Conservation (phyloP, 805 yeast species). For the Wickerhamiella sorbophila region DNA sequence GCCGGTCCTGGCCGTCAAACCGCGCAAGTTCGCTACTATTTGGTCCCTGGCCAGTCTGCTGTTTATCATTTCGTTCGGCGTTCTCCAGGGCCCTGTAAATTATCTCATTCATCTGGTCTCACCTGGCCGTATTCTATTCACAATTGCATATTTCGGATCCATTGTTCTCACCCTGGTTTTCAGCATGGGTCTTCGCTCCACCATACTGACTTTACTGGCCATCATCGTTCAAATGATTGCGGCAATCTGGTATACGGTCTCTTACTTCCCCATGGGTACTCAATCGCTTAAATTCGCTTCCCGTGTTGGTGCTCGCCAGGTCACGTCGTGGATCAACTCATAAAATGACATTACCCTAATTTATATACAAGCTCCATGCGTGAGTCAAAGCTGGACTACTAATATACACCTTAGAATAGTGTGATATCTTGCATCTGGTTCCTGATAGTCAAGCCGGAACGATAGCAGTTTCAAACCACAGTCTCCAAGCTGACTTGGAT, state of each 20-base stretch:
- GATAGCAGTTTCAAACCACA: too few relatives aligned
- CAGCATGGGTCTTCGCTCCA: constrained; percentile 54
- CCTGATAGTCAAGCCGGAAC: too few relatives aligned
- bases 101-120: constrained; percentile 64
- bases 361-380: too few relatives aligned
- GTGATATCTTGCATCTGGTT: too few relatives aligned
- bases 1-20: constrained; percentile 80
- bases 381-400: constrained; percentile 65
- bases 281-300: constrained; percentile 49
- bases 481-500: too few relatives aligned
- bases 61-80: constrained; percentile 79
- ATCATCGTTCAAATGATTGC: constrained; percentile 70
- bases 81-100: constrained; percentile 81
- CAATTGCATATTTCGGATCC: constrained; percentile 65
- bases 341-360: constrained; percentile 6
- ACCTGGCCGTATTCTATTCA: constrained; percentile 62
- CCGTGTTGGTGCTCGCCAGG: constrained; percentile 42
- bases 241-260: constrained; percentile 75
- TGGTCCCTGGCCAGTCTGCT: constrained; percentile 89
- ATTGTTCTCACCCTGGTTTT: constrained; percentile 66
- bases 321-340: constrained; percentile 30
- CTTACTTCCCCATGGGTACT: constrained; percentile 94
- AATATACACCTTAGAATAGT: too few relatives aligned
- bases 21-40: constrained; percentile 68
- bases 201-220: constrained; percentile 61